Evolutionary conservation across 1,284 basidiomycete genomes (phyloP).

Genomic region (Irpex lacteus): DNA sequence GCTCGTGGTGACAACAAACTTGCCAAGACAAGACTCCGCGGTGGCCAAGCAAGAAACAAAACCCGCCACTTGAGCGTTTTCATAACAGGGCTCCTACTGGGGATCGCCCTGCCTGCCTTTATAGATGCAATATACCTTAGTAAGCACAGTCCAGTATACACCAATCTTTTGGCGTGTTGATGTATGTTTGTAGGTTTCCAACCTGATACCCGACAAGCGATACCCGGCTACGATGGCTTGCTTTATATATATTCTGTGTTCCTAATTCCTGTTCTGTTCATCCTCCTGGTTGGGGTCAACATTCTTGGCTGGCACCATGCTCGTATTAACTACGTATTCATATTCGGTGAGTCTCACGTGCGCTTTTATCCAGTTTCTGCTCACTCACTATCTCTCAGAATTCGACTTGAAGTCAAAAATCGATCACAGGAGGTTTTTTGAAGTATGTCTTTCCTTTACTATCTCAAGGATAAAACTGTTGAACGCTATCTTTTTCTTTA

Average conservation of each 20-base stretch:
- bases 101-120: slow-evolving; percentile 76
- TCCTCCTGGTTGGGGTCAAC: slow-evolving; percentile 80
- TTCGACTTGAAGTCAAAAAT: slow-evolving; percentile 74
- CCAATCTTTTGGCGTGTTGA: not conserved
- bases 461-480: not conserved
- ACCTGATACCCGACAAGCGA: slow-evolving; percentile 47
- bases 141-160: slow-evolving; percentile 30
- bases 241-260: slow-evolving; percentile 82
- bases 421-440: slow-evolving; percentile 82
- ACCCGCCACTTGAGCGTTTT: slow-evolving; percentile 80
- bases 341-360: slow-evolving; percentile 63
- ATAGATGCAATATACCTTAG: slow-evolving; percentile 69
- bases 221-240: slow-evolving; percentile 75
- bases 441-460: slow-evolving; percentile 42
- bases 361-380: not conserved
- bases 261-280: slow-evolving; percentile 75
- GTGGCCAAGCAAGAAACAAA: slow-evolving; percentile 44
- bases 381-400: slow-evolving; percentile 43
- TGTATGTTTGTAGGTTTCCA: slow-evolving; percentile 50
- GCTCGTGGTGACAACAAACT: slow-evolving; percentile 84
- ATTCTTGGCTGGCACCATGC: slow-evolving; percentile 73
- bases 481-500: slow-evolving; percentile 28
- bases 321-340: slow-evolving; percentile 89
- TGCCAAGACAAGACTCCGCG: slow-evolving; percentile 68
- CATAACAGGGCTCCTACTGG: slow-evolving; percentile 74